These are phyloP conservation scores for Cucurbita moschata DNA, from an alignment of 306 rosid genomes.

Conservation along the genomic window DNA sequence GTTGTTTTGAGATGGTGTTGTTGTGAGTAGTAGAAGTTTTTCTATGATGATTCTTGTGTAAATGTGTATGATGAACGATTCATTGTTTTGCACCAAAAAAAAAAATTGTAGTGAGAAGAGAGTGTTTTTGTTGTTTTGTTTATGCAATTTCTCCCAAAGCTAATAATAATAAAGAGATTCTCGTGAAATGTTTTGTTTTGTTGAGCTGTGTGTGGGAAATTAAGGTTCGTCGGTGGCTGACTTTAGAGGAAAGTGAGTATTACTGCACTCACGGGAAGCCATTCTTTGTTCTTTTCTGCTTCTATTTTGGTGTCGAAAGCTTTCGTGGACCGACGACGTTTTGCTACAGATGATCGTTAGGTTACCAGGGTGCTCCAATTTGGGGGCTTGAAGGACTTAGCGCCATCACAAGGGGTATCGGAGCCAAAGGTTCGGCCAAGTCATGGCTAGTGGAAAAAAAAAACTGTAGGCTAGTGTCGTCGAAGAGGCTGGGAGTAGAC, in stretches of 20 bases:
- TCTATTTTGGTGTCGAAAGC: too few species aligned
- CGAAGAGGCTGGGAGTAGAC: too few species aligned
- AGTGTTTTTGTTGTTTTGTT: background rate
- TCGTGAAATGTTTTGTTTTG: background rate
- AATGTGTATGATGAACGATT: conserved; percentile 7
- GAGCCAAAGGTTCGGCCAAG: too few species aligned
- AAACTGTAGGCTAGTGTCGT: too few species aligned
- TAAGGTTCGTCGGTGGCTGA: conserved; percentile 3
- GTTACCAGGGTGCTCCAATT: too few species aligned
- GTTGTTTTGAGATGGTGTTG: conserved; percentile 19
- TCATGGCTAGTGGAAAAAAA: too few species aligned
- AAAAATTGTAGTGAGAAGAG: background rate
- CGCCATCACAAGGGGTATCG: too few species aligned
- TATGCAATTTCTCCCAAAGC: background rate
- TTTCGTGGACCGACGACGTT: too few species aligned
- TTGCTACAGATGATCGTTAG: too few species aligned
- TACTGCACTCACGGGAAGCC: too few species aligned
- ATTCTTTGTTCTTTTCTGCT: too few species aligned
- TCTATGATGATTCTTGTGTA: conserved; percentile 4
- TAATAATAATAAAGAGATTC: background rate
- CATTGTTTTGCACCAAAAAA: conserved; percentile 6
- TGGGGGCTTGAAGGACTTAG: too few species aligned
- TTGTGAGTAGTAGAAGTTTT: conserved; percentile 13
- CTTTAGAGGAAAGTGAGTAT: background rate
- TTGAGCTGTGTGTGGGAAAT: background rate